Evolutionary conservation across 257 asterid species (phyloP).

Genomic region (Linaria vulgaris): DNA sequence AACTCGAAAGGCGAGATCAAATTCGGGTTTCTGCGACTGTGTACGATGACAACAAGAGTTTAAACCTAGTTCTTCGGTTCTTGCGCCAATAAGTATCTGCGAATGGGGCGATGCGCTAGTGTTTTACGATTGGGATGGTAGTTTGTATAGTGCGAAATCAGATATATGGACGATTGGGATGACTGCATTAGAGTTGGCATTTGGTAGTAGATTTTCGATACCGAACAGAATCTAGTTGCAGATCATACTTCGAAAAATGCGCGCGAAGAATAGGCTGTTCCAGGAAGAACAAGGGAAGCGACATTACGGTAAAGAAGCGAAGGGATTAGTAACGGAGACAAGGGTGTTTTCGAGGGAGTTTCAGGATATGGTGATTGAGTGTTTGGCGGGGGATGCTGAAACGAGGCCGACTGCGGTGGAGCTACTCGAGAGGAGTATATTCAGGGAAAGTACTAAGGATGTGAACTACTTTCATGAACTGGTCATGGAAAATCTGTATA

Average conservation of each 20-base stretch:
- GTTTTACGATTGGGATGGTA: background rate
- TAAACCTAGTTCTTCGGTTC: background rate
- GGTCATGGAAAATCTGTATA: background rate
- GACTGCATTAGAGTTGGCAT: slow-evolving; percentile 22
- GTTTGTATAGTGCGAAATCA: background rate
- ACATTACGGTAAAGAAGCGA: background rate
- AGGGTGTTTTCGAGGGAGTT: slow-evolving; percentile 1
- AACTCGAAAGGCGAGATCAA: slow-evolving; percentile 1
- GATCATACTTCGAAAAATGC: background rate
- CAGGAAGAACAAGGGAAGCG: background rate
- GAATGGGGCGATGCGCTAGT: slow-evolving; percentile 27
- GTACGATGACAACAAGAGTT: background rate
- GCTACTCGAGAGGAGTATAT: slow-evolving; percentile 9
- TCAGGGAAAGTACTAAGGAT: background rate
- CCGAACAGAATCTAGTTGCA: background rate
- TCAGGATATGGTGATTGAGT: slow-evolving; percentile 10
- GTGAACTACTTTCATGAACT: background rate
- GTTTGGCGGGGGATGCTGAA: slow-evolving; percentile 9
- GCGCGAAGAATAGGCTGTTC: background rate
- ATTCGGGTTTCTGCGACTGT: slow-evolving; percentile 4
- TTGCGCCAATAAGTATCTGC: background rate
- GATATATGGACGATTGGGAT: slow-evolving; percentile 29
- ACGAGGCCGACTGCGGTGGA: slow-evolving; percentile 21
- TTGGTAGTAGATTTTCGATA: slow-evolving; percentile 1
- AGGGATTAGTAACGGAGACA: too few relatives aligned